A percentile compares a stretch with the other conserved stretches of the same genome.
phyloP scores from a whole-genome alignment of 1,284 basidiomycete species.

The Tylopilus orsonianus region DNA sequence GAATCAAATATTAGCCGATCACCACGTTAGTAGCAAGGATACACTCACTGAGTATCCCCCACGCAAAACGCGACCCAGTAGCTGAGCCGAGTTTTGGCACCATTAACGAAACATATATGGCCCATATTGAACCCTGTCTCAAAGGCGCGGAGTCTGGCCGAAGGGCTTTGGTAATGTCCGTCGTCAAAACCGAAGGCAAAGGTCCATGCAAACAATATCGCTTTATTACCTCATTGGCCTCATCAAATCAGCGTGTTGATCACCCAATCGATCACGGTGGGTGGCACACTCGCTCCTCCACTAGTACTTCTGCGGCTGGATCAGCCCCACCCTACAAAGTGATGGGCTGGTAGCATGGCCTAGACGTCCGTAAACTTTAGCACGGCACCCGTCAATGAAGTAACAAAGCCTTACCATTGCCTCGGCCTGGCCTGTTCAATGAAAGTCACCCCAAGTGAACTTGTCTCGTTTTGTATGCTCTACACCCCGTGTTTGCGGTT shows the following conservation, averaged over 20 bases:
- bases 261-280: neutral
- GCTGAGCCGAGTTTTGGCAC: neutral
- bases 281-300: neutral
- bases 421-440: no score
- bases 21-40: no score
- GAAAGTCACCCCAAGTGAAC: neutral
- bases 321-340: no score
- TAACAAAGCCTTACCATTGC: no score
- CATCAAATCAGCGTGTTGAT: constrained; percentile 7
- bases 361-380: no score
- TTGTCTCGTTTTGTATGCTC: neutral
- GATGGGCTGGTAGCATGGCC: no score
- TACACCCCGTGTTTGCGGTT: no score
- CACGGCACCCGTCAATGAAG: no score
- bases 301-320: neutral
- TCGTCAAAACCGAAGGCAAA: neutral
- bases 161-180: constrained; percentile 4
- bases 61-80: neutral
- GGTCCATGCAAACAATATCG: neutral
- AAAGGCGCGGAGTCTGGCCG: neutral
- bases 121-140: constrained; percentile 5
- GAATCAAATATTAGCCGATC: neutral
- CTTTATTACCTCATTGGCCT: constrained; percentile 4
- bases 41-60: neutral
- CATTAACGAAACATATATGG: neutral